Evolutionary conservation across 1,284 basidiomycete species (phyloP).

Genomic region (Vanrija humicola): DNA sequence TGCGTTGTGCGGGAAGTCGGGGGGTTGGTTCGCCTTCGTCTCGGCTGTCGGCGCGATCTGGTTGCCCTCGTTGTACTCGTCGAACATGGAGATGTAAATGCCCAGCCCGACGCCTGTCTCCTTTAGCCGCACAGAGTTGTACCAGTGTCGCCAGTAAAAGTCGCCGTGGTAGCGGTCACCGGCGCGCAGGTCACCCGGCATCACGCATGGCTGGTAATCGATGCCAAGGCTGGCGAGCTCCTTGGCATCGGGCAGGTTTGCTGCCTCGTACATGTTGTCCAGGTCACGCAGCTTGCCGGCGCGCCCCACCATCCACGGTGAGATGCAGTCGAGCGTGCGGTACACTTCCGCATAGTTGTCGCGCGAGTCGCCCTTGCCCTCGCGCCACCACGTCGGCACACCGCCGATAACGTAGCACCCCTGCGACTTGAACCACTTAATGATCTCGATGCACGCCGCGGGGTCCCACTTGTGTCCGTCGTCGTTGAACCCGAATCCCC

Average conservation of each 20-base stretch:
- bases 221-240: constrained; percentile 5
- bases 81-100: constrained; percentile 19
- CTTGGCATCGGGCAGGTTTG: constrained; percentile 7
- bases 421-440: constrained; percentile 12
- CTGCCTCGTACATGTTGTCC: constrained; percentile 8
- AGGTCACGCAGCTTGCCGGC: constrained; percentile 9
- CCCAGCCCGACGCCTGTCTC: constrained; percentile 1
- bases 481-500: constrained; percentile 21
- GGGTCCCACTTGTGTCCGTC: constrained; percentile 5
- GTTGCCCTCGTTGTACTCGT: constrained; percentile 22
- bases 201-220: constrained; percentile 19
- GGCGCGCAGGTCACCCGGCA: constrained; percentile 16
- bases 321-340: constrained; percentile 14
- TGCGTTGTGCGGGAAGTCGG: constrained; percentile 9
- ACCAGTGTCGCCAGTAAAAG: constrained; percentile 20
- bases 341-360: constrained; percentile 11
- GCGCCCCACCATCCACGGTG: constrained; percentile 22
- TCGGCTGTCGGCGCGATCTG: constrained; percentile 21
- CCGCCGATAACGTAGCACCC: constrained; percentile 16
- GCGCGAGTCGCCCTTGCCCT: constrained; percentile 9
- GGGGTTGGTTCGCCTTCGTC: constrained; percentile 9
- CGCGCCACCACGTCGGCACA: constrained; percentile 19
- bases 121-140: constrained; percentile 10
- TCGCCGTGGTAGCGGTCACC: constrained; percentile 13
- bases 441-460: constrained; percentile 12